phyloP scores from a whole-genome alignment of 306 rosid genomes.

The Argentina anserina region DNA sequence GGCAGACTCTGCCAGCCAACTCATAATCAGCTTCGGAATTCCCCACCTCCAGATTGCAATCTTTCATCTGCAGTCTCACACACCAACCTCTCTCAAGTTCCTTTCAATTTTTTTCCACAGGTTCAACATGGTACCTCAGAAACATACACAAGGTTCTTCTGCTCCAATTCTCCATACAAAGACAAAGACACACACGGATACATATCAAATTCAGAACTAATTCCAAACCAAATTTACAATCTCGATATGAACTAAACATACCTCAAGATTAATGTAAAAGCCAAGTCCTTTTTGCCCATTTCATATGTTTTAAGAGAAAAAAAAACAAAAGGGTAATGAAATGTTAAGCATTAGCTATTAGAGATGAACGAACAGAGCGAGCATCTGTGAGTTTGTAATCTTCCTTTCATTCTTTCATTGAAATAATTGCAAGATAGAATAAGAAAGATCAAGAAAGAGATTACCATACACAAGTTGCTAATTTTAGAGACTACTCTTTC shows the following conservation, averaged over 20 bases:
- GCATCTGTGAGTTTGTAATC: neutral
- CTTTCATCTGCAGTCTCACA: neutral
- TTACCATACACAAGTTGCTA: neutral
- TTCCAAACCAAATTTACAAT: neutral
- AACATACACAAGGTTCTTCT: neutral
- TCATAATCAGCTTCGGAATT: constrained; percentile 7
- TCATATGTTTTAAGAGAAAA: neutral
- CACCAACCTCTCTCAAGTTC: too few species aligned
- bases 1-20: constrained; percentile 1
- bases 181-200: neutral
- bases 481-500: constrained; percentile 56
- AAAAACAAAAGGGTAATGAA: constrained; percentile 3
- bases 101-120: neutral
- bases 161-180: neutral
- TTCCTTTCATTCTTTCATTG: neutral
- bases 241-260: neutral
- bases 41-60: constrained; percentile 4
- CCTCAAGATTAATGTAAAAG: neutral
- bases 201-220: neutral
- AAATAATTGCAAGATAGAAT: constrained; percentile 1
- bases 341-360: neutral
- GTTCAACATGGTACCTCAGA: neutral
- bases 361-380: neutral
- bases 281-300: neutral
- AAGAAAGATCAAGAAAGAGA: neutral